Evolutionary conservation across 305 asterid species (phyloP).

Genomic region (Fraxinus albicans): DNA sequence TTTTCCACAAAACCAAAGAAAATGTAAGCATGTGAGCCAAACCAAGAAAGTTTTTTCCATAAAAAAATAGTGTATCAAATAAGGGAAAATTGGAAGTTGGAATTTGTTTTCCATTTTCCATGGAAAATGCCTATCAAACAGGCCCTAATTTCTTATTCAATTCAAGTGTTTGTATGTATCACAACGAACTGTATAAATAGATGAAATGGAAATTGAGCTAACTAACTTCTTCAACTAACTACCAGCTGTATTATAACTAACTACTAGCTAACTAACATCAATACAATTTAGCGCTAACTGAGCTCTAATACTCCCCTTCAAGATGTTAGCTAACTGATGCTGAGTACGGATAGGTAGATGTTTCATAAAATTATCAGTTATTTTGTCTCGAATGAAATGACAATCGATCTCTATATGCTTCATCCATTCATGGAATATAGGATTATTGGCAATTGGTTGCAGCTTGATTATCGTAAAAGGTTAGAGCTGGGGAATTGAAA

Average conservation of each 20-base stretch:
- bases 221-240: neutral
- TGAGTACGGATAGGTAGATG: neutral
- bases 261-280: neutral
- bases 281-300: neutral
- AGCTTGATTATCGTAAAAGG: neutral
- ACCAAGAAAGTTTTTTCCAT: no score
- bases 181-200: neutral
- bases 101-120: no score
- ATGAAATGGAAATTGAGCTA: neutral
- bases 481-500: neutral
- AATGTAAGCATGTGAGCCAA: no score
- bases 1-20: no score
- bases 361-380: no score
- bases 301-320: neutral
- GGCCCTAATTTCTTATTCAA: neutral
- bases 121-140: no score
- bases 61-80: no score
- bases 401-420: neutral
- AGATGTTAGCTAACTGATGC: neutral
- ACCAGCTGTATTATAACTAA: neutral
- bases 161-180: neutral
- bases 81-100: no score
- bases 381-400: neutral
- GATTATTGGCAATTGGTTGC: neutral
- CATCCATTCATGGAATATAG: neutral